phyloP scores from a whole-genome alignment of 2,329 filamentous ascomycete genomes.

The Ophidiomyces ophidiicola region DNA sequence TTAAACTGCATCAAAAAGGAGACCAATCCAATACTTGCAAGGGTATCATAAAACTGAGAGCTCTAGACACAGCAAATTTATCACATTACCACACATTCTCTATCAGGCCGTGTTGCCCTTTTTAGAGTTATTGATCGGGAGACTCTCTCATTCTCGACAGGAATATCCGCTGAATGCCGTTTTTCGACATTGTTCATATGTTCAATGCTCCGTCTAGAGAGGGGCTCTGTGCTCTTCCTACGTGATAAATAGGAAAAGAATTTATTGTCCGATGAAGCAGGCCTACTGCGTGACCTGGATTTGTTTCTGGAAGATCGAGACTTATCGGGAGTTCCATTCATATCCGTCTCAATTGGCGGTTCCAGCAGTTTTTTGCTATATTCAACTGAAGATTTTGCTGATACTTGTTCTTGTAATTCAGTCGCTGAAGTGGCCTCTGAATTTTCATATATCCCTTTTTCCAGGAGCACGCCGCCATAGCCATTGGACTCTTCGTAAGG shows the following conservation, averaged over 20 bases:
- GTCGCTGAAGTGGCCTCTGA: slow-evolving; percentile 1
- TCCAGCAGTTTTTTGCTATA: background rate
- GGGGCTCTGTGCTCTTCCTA: slow-evolving; percentile 8
- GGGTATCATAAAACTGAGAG: slow-evolving; percentile 2
- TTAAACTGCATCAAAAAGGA: background rate
- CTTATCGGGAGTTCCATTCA: background rate
- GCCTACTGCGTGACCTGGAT: background rate
- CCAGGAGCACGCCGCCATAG: slow-evolving; percentile 3
- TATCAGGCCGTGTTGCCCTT: slow-evolving; percentile 5
- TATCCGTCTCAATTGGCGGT: background rate
- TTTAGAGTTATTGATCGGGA: background rate
- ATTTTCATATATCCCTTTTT: slow-evolving; percentile 6
- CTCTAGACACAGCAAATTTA: background rate
- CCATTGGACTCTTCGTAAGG: slow-evolving; percentile 7
- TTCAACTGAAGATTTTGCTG: background rate
- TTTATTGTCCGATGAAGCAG: slow-evolving; percentile 4
- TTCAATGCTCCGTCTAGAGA: slow-evolving; percentile 2
- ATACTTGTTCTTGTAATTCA: background rate
- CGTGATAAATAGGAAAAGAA: slow-evolving; percentile 7
- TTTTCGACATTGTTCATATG: background rate
- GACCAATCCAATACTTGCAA: background rate
- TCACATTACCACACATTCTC: slow-evolving; percentile 12
- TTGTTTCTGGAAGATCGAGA: background rate
- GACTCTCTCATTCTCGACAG: background rate
- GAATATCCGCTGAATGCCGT: slow-evolving; percentile 1